Base-by-base conservation (phyloP, 2,329 filamentous ascomycete genomes). In the Scytalidium lignicola region DNA sequence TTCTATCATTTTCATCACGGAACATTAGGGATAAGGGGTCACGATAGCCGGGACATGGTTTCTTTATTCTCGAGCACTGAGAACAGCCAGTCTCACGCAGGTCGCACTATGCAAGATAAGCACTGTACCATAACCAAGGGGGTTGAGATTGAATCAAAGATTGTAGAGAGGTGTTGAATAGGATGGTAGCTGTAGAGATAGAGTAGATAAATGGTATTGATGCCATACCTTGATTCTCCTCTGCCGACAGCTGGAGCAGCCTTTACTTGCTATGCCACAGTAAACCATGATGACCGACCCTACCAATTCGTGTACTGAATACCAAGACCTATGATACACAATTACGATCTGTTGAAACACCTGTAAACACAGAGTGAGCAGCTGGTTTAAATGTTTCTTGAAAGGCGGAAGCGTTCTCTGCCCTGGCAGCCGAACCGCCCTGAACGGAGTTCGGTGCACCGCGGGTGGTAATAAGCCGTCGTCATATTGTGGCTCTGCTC, bases 21-120 rank as follows among this genome's bases (percentile, higher is more conserved):
- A 80, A 79, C 72, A 77, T 76, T 51, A 79, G 71, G 54, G 77
- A 72, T 43, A 78, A 70, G 41, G 76, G 66, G 56, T 80, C 79
- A 37, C 76, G 67, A 55, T 80, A 79, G 47, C 77, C 76, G 17
- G 74, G 72, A 50, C 76, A 79, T 62, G 65, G 54, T 53, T 75
- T 72, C 44, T 72, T 67, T 39, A 73, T 71, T 61, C 78, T 76
- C 48, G 73, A 67, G 58, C 76, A 80, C 62, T 79, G 76, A 48
- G 74, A 75, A 51, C 76, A 80, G 46, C 70, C 67, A 10, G 75
- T 74, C 43, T 71, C 67, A 47, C 62, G 68, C 57, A 76, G 74
- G 55, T 80, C 76, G 58, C 76, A 80, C 76, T 79, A 53, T 44
- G n/a, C 7, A 9, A 5, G 32, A 37, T 37, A 17, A 37, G 32